Evolutionary conservation across 345 rosid genomes (phyloP).

Genomic region (Dimocarpus longan): DNA sequence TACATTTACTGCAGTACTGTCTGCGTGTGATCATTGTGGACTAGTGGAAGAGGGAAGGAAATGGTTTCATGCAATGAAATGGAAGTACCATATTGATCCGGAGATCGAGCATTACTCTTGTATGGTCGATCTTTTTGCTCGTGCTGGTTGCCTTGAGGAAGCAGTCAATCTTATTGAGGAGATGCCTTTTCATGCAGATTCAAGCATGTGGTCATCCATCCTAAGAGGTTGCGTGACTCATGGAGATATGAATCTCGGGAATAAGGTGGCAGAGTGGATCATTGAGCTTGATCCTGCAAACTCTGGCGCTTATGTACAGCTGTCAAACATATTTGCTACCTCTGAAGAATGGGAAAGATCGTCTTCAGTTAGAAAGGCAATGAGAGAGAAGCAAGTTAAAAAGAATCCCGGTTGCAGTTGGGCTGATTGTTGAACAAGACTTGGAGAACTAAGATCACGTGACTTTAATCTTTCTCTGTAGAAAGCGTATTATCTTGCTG

Average conservation of each 20-base stretch:
- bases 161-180: slow-evolving; percentile 55
- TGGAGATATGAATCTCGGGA: slow-evolving; percentile 66
- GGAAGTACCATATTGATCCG: slow-evolving; percentile 55
- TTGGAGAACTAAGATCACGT: not conserved
- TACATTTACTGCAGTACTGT: slow-evolving; percentile 65
- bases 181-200: slow-evolving; percentile 69
- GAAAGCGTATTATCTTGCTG: not conserved
- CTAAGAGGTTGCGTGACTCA: slow-evolving; percentile 76
- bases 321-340: slow-evolving; percentile 65
- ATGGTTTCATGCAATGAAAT: slow-evolving; percentile 63
- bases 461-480: not conserved
- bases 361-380: slow-evolving; percentile 49
- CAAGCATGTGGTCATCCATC: slow-evolving; percentile 72
- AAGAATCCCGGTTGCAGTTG: slow-evolving; percentile 66
- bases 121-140: slow-evolving; percentile 79
- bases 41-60: slow-evolving; percentile 68
- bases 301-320: slow-evolving; percentile 70
- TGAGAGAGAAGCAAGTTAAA: slow-evolving; percentile 47
- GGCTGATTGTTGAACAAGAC: slow-evolving; percentile 33
- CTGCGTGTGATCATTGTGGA: slow-evolving; percentile 89
- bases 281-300: slow-evolving; percentile 81
- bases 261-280: slow-evolving; percentile 64
- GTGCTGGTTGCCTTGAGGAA: slow-evolving; percentile 72
- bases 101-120: slow-evolving; percentile 78
- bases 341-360: slow-evolving; percentile 86